Base-by-base conservation (phyloP, 306 rosid species). In the Acacia crassicarpa region DNA sequence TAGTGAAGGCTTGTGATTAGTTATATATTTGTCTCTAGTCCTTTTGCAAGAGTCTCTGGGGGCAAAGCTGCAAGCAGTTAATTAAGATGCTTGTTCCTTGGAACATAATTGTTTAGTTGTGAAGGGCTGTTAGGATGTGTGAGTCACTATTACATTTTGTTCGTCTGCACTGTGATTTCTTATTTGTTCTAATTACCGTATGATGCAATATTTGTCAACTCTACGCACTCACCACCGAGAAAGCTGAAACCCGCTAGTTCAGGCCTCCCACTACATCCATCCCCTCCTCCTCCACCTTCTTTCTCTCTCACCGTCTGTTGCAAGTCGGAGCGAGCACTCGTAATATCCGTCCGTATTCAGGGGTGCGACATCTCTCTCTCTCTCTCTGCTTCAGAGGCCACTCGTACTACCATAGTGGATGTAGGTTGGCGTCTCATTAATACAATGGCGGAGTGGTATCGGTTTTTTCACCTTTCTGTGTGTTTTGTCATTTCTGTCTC, bases 401-500 rank as follows among this genome's bases (percentile, higher is more conserved):
- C 65, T 41, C 74, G 5, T n/a, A 23, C 54, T 70, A 23, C 54
- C 4, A 66, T 67, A 5, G 56, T 70, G 22, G n/a, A 70, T 70
- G 56, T 70, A n/a, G 54, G 75, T n/a, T n/a, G 75, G 54, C 56
- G 75, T 43, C 74, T 70, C 75, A 70, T 70, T 22, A 70, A 44
- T 23, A 32, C 75, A 43, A 43, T 69, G 74, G 74, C 17, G 74
- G 74, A 69, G 33, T 56, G 65, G 45, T 68, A n/a, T 71, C 59
- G 82, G 74, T 48, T 75, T 80, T 61, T 41, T 78, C n/a, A 56
- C 46, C 79, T 70, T 84, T 77, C 30, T 78, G 23, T 4, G 35
- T 85, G 89, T 81, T 86, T 83, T 49, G 87, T 84, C 87, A 79
- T 86, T 73, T 79, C 27, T 77, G 86, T 82, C 84, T 75, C 87